Base-by-base conservation (phyloP, 139 green algal species). In the Pseudopediastrum boryanum region DNA sequence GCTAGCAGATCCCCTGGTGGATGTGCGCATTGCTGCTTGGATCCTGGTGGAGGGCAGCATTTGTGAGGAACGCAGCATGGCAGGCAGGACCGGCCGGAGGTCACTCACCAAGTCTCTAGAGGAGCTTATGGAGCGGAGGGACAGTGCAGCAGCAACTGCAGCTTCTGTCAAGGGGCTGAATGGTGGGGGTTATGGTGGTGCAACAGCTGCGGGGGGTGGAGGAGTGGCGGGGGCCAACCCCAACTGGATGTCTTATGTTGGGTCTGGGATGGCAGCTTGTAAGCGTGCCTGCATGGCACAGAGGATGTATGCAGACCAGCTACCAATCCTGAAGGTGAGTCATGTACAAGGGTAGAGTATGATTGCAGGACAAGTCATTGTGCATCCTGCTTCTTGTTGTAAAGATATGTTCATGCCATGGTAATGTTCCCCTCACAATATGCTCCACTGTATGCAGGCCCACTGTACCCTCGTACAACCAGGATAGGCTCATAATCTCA, bases 11-110 rank as follows among this genome's bases (percentile, higher is more conserved):
- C 87, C 89, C 0, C 21, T 92, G n/a, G 86, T 97, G 12, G 93
- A 97, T 65, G 89, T 94, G 56, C 85, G 89, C 5, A 80, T 97
- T 3, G 85, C 89, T 6, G 67, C 86, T 23, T 97, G 90, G 88
- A 50, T 96, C 71, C 58, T 90, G 6, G 80, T n/a, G n/a, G n/a
- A n/a, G n/a, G n/a, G n/a, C n/a, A n/a, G n/a, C n/a, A n/a, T n/a
- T n/a, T n/a, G n/a, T n/a, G n/a, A n/a, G n/a, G n/a, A n/a, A n/a
- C n/a, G n/a, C n/a, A n/a, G n/a, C n/a, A n/a, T n/a, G n/a, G n/a
- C n/a, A n/a, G n/a, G n/a, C n/a, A n/a, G n/a, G n/a, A n/a, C n/a
- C n/a, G n/a, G n/a, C n/a, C n/a, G 69, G 21, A 82, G 82, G 46
- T 36, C 75, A 9, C 39, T 58, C 2, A 78, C 70, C 46, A 85